Evolutionary conservation across 306 rosid species (phyloP).

Genomic region (Malus sylvestris): DNA sequence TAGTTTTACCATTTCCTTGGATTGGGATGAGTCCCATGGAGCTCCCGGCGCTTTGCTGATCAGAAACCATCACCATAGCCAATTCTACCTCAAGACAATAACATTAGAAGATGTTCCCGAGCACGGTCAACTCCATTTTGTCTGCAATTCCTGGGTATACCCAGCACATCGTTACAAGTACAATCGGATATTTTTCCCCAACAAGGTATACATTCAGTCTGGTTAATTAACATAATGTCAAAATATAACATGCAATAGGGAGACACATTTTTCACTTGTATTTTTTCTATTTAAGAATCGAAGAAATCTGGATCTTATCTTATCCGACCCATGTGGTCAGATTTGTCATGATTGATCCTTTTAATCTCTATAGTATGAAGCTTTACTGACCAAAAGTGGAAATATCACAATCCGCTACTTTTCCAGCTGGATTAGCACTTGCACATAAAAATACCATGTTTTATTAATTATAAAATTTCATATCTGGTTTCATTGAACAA

Average conservation of each 20-base stretch:
- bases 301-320: background rate
- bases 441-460: too few species aligned
- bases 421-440: background rate
- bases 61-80: conserved; percentile 59
- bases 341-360: background rate
- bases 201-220: conserved; percentile 39
- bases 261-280: background rate
- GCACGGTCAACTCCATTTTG: conserved; percentile 49
- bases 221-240: background rate
- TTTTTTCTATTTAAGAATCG: background rate
- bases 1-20: conserved; percentile 36
- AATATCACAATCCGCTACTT: background rate
- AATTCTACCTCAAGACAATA: conserved; percentile 63
- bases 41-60: conserved; percentile 69
- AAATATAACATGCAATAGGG: background rate
- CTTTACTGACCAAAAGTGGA: background rate
- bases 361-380: background rate
- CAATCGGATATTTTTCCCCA: conserved; percentile 70
- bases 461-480: too few species aligned
- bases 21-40: conserved; percentile 76
- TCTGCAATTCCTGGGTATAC: conserved; percentile 95
- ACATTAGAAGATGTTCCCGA: conserved; percentile 62
- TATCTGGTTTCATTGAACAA: too few species aligned
- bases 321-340: background rate
- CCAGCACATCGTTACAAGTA: conserved; percentile 63